Evolutionary conservation across 2,329 filamentous ascomycete species (phyloP).

Genomic region (Epichloe uncinata): DNA sequence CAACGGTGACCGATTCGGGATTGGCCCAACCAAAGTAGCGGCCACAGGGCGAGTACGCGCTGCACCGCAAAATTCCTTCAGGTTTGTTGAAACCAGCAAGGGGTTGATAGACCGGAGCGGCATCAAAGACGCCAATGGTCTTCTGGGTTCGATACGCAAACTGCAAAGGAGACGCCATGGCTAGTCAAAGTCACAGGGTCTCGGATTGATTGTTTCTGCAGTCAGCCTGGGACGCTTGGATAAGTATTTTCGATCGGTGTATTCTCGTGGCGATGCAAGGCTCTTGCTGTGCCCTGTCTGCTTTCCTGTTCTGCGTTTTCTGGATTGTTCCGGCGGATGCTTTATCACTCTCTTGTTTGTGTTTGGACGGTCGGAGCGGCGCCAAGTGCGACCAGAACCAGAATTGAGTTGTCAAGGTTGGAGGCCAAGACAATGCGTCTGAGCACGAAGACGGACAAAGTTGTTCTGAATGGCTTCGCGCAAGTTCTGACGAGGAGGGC

Average conservation of each 20-base stretch:
- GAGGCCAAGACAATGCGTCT: not conserved
- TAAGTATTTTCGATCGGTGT: not conserved
- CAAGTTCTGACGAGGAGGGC: not conserved
- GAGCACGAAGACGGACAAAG: not conserved
- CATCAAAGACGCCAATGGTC: conserved; percentile 87
- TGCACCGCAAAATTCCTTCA: conserved; percentile 89
- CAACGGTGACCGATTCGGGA: conserved; percentile 70
- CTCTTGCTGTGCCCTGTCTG: not conserved
- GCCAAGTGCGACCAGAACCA: conserved; percentile 1
- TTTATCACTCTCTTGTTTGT: conserved; percentile 2
- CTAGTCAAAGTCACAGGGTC: conserved; percentile 75
- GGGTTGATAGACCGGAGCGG: conserved; percentile 73
- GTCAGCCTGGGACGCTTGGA: conserved; percentile 10
- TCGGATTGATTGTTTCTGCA: conserved; percentile 13
- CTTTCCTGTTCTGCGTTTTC: not conserved
- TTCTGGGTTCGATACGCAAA: conserved; percentile 96
- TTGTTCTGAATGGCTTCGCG: conserved; percentile 1
- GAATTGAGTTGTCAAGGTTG: not conserved
- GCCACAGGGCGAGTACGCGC: conserved; percentile 88
- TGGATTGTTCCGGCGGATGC: not conserved
- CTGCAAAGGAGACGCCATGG: conserved; percentile 88
- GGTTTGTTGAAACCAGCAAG: conserved; percentile 75
- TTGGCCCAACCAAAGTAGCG: conserved; percentile 94
- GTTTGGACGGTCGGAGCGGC: not conserved
- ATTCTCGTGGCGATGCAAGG: not conserved